Evolutionary conservation across 768 basidiomycete species (phyloP), one percentile per base, ranked within the genome.

Genomic region (Mycena indigotica): DNA sequence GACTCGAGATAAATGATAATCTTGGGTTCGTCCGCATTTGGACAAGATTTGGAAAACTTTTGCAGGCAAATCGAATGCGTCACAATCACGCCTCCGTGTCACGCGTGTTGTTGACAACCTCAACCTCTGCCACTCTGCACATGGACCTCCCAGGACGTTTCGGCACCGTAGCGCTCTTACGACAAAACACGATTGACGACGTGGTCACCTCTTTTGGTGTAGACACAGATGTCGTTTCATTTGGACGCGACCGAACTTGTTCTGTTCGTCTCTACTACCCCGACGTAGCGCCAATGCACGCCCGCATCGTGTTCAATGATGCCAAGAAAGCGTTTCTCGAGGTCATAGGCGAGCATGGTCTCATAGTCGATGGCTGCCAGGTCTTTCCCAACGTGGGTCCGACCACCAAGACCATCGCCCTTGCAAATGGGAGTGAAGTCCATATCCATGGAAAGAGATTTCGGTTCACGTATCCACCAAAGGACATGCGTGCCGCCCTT

Each of bases 391-490:
- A n/a, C n/a, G n/a, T n/a, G n/a, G n/a, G n/a, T n/a, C n/a, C n/a
- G n/a, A n/a, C n/a, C n/a, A 73, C 79, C 79, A 24, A 80, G 1
- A 88, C 80, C 1, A 76, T 90, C n/a, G 84, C 88, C 4, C 73
- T 91, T 17, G 75, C 76, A 10, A 89, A 88, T 68, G 79, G 83
- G 68, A 84, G 86, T 5, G 80, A 84, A 30, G 77, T 91, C 40
- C 85, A 86, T 60, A 85, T 91, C 15, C 84, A 83, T 66, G 79
- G 77, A 41, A 91, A 90, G 64, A 77, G 81, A 5, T 91, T 91
- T 68, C 73, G 76, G n/a, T 91, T 90, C 69, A 77, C 77, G 4
- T 91, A 91, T 65, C 89, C 89, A 2, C 88, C 89, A 4, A 89
- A 89, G 66, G 84, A 88, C 44, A 72, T 87, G 28, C 83, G 88